Evolutionary conservation across 2,329 filamentous ascomycete genomes (phyloP).

Genomic region (Ophiostoma angusticollis): DNA sequence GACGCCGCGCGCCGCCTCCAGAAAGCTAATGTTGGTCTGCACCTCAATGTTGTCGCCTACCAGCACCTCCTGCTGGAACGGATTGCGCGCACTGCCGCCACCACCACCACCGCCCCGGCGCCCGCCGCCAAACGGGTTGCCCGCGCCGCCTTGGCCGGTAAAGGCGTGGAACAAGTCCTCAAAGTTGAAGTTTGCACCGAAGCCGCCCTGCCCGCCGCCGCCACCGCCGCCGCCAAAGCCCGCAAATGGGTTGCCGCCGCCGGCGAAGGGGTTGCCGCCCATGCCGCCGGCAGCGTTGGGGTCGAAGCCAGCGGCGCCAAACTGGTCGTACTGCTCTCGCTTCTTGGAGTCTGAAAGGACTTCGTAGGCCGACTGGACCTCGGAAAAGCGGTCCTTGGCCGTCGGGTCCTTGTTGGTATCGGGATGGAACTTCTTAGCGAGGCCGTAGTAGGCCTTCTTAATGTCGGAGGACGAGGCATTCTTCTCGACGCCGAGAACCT

Average conservation of each 20-base stretch:
- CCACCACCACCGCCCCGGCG: slow-evolving; percentile 34
- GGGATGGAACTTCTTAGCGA: slow-evolving; percentile 95
- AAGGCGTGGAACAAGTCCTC: slow-evolving; percentile 93
- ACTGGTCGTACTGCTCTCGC: slow-evolving; percentile 82
- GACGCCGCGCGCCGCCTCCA: slow-evolving; percentile 88
- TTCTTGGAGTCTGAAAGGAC: slow-evolving; percentile 86
- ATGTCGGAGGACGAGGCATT: slow-evolving; percentile 74
- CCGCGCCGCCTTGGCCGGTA: slow-evolving; percentile 34
- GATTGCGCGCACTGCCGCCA: slow-evolving; percentile 39
- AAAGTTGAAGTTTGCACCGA: slow-evolving; percentile 80
- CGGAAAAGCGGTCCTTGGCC: slow-evolving; percentile 91
- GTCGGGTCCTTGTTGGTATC: slow-evolving; percentile 91
- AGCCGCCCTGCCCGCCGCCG: slow-evolving; percentile 53
- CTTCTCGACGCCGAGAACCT: slow-evolving; percentile 71
- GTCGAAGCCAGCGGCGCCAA: slow-evolving; percentile 78
- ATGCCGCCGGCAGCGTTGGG: slow-evolving; percentile 51
- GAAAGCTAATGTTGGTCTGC: slow-evolving; percentile 83
- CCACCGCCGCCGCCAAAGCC: slow-evolving; percentile 40
- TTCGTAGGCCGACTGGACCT: slow-evolving; percentile 90
- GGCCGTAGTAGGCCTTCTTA: slow-evolving; percentile 95
- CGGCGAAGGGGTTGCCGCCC: slow-evolving; percentile 44
- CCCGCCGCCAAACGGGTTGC: slow-evolving; percentile 35
- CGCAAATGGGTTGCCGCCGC: slow-evolving; percentile 52
- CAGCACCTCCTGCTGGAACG: slow-evolving; percentile 66
- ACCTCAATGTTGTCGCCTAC: slow-evolving; percentile 97